phyloP scores from a whole-genome alignment of 2,329 filamentous ascomycete genomes.

The Microcyclosporella mali region DNA sequence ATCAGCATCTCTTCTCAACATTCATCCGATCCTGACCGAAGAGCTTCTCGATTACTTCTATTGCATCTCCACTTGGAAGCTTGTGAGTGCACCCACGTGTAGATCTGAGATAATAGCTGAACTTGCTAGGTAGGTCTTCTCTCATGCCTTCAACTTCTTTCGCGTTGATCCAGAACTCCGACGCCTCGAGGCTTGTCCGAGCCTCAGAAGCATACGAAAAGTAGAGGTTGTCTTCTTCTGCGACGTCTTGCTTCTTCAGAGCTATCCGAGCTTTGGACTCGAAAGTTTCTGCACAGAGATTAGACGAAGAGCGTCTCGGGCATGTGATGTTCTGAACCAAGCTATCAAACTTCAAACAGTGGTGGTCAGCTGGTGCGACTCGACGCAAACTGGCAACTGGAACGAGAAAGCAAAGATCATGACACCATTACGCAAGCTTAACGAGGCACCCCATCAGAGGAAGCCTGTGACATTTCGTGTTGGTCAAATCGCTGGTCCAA shows the following conservation, averaged over 20 bases:
- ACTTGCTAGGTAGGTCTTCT: conserved; percentile 17
- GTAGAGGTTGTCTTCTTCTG: conserved; percentile 32
- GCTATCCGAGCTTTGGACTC: conserved; percentile 29
- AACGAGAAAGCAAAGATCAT: conserved; percentile 26
- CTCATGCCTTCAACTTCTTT: conserved; percentile 35
- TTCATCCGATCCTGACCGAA: conserved; percentile 22
- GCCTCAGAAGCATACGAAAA: conserved; percentile 22
- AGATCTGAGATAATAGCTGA: too few species aligned
- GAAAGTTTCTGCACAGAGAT: conserved; percentile 29
- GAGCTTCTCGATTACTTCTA: conserved; percentile 31
- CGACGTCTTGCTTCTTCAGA: conserved; percentile 27
- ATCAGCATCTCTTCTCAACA: conserved; percentile 19
- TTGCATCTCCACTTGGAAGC: conserved; percentile 27
- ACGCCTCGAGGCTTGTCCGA: conserved; percentile 20
- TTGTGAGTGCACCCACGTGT: background rate
- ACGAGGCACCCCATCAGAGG: conserved; percentile 4
- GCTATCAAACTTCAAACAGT: conserved; percentile 22
- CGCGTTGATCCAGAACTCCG: conserved; percentile 29
- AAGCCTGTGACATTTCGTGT: conserved; percentile 19
- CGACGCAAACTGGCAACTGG: conserved; percentile 22
- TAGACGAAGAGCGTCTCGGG: conserved; percentile 20
- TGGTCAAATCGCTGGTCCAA: conserved; percentile 23
- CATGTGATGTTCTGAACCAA: conserved; percentile 25
- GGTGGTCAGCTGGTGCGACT: conserved; percentile 30
- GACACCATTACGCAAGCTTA: conserved; percentile 18